phyloP scores from a whole-genome alignment of 164 flowering plant species.

The Macadamia tetraphylla region DNA sequence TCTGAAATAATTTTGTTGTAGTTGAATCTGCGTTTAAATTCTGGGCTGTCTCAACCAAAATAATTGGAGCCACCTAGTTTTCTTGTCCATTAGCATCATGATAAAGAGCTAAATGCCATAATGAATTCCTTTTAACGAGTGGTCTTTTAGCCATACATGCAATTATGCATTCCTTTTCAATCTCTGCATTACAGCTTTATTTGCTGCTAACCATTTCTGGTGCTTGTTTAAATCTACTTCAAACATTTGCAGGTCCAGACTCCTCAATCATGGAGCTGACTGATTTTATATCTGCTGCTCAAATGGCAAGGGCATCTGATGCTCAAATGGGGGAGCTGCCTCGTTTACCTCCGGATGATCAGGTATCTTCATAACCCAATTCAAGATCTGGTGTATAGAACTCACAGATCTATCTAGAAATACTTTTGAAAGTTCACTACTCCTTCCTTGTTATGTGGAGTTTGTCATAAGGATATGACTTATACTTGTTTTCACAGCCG shows the following conservation, averaged over 20 bases:
- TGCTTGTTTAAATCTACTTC: neutral
- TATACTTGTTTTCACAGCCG: slow-evolving; percentile 2
- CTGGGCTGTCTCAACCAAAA: too few relatives aligned
- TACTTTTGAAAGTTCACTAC: neutral
- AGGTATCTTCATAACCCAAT: slow-evolving; percentile 23
- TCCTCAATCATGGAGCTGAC: slow-evolving; percentile 53
- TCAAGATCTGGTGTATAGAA: neutral
- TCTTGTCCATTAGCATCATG: too few relatives aligned
- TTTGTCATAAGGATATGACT: neutral
- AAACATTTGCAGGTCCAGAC: slow-evolving; percentile 46
- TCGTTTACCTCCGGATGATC: slow-evolving; percentile 18
- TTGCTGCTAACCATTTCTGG: too few relatives aligned
- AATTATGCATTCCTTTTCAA: too few relatives aligned
- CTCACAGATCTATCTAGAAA: neutral
- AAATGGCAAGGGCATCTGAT: slow-evolving; percentile 59
- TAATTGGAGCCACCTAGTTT: too few relatives aligned
- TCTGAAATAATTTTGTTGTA: too few relatives aligned
- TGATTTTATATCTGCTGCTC: slow-evolving; percentile 88
- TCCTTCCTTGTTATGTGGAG: neutral
- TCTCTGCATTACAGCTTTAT: too few relatives aligned
- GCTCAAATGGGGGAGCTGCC: slow-evolving; percentile 20
- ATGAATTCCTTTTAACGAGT: too few relatives aligned
- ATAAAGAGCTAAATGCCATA: too few relatives aligned
- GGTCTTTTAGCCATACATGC: too few relatives aligned
- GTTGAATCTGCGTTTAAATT: too few relatives aligned